These are phyloP conservation scores for Backusella australiensis DNA, from an alignment of 192 early-diverging fungal genomes.

Conservation along the genomic window DNA sequence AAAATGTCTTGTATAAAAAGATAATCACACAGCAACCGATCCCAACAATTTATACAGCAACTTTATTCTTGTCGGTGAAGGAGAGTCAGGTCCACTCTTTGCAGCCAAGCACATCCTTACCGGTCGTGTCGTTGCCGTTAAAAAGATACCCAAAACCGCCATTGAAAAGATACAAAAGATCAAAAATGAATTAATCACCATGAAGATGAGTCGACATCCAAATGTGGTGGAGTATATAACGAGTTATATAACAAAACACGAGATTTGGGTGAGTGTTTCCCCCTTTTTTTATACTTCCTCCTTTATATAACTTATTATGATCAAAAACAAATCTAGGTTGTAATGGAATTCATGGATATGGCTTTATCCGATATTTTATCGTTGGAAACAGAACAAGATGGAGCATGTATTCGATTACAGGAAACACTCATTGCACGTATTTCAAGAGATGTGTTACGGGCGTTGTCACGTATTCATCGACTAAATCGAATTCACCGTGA, in stretches of 20 bases:
- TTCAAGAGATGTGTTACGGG: conserved; percentile 77
- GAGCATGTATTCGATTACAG: not conserved
- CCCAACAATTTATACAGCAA: conserved; percentile 76
- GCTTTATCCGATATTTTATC: conserved; percentile 93
- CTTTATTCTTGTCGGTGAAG: conserved; percentile 89
- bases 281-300: not conserved
- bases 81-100: conserved; percentile 88
- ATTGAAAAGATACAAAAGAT: conserved; percentile 89
- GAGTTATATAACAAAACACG: conserved; percentile 73
- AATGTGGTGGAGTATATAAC: conserved; percentile 97
- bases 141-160: conserved; percentile 85
- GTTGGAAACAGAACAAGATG: conserved; percentile 79
- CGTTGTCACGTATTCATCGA: conserved; percentile 75
- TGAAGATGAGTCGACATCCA: conserved; percentile 85
- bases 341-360: conserved; percentile 99
- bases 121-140: conserved; percentile 67
- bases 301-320: not conserved
- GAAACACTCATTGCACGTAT: conserved; percentile 74
- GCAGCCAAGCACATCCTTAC: conserved; percentile 64
- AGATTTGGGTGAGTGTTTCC: conserved; percentile 74
- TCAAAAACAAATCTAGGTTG: conserved; percentile 42
- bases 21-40: conserved; percentile 66
- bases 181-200: conserved; percentile 83
- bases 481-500: conserved; percentile 88
- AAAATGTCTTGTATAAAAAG: not conserved